phyloP scores from a whole-genome alignment of 2,329 filamentous ascomycete species.

The Exophiala aquamarina region DNA sequence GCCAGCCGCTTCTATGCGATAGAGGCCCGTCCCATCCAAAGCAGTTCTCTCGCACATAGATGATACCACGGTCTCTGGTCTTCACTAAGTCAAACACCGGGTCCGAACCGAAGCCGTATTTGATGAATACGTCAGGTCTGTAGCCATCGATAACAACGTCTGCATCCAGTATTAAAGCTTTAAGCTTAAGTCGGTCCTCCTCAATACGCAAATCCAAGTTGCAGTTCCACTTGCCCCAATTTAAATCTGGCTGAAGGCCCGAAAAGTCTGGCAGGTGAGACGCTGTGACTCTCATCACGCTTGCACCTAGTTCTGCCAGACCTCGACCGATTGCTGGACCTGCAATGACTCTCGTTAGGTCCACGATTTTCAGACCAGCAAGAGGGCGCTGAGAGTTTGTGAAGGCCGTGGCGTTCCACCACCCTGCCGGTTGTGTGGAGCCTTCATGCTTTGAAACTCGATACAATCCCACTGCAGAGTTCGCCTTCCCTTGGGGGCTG shows the following conservation, averaged over 20 bases:
- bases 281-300: conserved; percentile 47
- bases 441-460: conserved; percentile 31
- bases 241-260: conserved; percentile 71
- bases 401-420: conserved; percentile 19
- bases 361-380: conserved; percentile 50
- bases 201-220: conserved; percentile 53
- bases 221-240: conserved; percentile 67
- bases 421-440: conserved; percentile 1
- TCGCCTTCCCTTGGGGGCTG: conserved; percentile 43
- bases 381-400: conserved; percentile 37
- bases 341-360: conserved; percentile 47
- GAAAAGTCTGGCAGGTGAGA: conserved; percentile 40
- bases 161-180: conserved; percentile 45
- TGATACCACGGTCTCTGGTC: conserved; percentile 42
- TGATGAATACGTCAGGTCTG: conserved; percentile 49
- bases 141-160: conserved; percentile 58
- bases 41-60: conserved; percentile 52
- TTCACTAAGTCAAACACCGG: conserved; percentile 40
- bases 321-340: conserved; percentile 43
- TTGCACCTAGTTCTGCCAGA: conserved; percentile 45
- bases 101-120: conserved; percentile 58
- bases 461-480: conserved; percentile 41
- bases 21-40: conserved; percentile 50
- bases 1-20: conserved; percentile 48
- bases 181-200: conserved; percentile 40